Conservation (phyloP, 306 rosid genomes). For the Rosa multiflora region DNA sequence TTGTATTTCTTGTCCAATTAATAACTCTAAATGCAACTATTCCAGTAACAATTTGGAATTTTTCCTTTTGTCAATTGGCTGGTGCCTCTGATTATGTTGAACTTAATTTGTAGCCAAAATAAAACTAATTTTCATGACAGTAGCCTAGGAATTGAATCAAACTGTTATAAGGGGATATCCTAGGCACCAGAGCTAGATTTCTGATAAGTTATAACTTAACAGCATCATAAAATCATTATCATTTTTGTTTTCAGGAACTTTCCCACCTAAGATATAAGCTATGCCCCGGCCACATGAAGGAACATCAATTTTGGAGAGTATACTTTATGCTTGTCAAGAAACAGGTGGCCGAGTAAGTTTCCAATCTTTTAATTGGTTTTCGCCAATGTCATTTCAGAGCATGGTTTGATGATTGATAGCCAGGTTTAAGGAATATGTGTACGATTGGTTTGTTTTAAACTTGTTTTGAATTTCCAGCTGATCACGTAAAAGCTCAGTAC, state of each 20-base stretch:
- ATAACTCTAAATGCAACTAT: background rate
- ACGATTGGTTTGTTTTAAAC: background rate
- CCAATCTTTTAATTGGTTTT: slow-evolving; percentile 13
- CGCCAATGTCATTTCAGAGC: background rate
- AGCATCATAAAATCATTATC: background rate
- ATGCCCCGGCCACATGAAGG: slow-evolving; percentile 93
- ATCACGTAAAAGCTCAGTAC: background rate
- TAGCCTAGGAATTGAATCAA: background rate
- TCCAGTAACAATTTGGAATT: background rate
- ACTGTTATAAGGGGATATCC: background rate
- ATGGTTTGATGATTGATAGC: background rate
- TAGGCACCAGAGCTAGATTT: background rate
- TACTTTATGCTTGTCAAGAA: slow-evolving; percentile 75
- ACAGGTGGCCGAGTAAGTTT: slow-evolving; percentile 70
- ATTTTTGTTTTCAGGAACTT: slow-evolving; percentile 56
- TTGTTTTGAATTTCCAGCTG: background rate
- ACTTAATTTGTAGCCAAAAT: background rate
- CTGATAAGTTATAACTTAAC: background rate
- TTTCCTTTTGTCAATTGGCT: background rate
- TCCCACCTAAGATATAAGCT: slow-evolving; percentile 71
- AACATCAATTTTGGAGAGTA: slow-evolving; percentile 77
- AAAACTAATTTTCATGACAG: background rate
- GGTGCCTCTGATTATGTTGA: background rate
- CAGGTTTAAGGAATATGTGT: background rate
- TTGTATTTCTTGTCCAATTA: background rate